These are phyloP conservation scores for Paratinospora sagittata DNA, from an alignment of 164 flowering plant species.

Conservation along the genomic window DNA sequence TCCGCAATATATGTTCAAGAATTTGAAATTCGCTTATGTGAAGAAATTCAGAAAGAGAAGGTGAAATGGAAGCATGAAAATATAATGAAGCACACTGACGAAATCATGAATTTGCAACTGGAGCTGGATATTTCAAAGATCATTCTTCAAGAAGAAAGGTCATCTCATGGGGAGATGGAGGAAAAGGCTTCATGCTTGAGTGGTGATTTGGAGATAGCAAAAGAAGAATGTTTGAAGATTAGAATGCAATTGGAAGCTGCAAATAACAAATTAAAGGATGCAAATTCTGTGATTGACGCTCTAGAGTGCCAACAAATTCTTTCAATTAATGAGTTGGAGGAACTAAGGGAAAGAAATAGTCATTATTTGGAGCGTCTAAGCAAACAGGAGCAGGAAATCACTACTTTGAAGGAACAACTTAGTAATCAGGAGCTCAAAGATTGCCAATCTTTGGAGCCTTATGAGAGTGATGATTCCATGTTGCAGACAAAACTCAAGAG, in stretches of 20 bases:
- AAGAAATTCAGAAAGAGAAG: conserved; percentile 21
- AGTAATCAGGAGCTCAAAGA: conserved; percentile 29
- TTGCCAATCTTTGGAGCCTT: conserved; percentile 19
- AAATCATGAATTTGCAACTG: conserved; percentile 62
- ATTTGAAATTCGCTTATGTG: conserved; percentile 15
- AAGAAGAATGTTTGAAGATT: conserved; percentile 27
- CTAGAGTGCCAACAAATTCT: conserved; percentile 78
- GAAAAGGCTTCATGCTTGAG: conserved; percentile 33
- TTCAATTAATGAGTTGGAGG: conserved; percentile 67
- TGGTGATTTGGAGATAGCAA: conserved; percentile 45
- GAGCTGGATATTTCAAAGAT: conserved; percentile 76
- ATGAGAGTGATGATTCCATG: conserved; percentile 33
- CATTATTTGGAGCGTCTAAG: conserved; percentile 37
- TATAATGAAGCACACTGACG: conserved; percentile 39
- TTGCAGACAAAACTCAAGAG: conserved; percentile 53
- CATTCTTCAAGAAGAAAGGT: conserved; percentile 74
- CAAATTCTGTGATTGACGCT: conserved; percentile 76
- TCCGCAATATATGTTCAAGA: conserved; percentile 22
- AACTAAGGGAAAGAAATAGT: conserved; percentile 34
- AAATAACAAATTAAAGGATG: conserved; percentile 40
- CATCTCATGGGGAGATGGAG: conserved; percentile 38
- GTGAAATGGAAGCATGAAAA: conserved; percentile 22
- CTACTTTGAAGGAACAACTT: conserved; percentile 38
- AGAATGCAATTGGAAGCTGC: conserved; percentile 37
- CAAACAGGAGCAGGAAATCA: conserved; percentile 50